Evolutionary conservation across 2,329 filamentous ascomycete genomes (phyloP).

Genomic region (Claviceps sp.): DNA sequence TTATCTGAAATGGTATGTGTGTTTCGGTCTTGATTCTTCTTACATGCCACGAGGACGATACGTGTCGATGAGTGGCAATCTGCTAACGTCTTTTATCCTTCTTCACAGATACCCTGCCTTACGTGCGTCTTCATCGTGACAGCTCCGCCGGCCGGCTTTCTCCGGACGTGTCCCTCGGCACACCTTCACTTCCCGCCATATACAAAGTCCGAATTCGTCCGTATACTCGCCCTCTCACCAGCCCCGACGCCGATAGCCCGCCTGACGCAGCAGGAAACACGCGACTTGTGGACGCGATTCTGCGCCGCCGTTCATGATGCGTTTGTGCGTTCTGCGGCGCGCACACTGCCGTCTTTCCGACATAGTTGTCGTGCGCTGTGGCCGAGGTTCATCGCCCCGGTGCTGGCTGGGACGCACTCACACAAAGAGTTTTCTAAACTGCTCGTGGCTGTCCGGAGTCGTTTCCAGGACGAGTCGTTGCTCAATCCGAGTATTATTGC

Average conservation of each 20-base stretch:
- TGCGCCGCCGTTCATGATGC: conserved; percentile 77
- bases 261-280: conserved; percentile 40
- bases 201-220: conserved; percentile 62
- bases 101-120: conserved; percentile 57
- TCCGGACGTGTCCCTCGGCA: conserved; percentile 57
- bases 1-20: conserved; percentile 64
- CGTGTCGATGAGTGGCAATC: too few relatives aligned
- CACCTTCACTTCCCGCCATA: conserved; percentile 79
- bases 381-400: conserved; percentile 70
- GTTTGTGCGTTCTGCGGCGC: conserved; percentile 63
- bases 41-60: too few relatives aligned
- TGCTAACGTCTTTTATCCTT: too few relatives aligned
- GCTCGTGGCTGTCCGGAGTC: conserved; percentile 53
- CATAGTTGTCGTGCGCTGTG: conserved; percentile 63
- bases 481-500: conserved; percentile 51
- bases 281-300: conserved; percentile 69
- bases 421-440: conserved; percentile 76
- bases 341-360: conserved; percentile 62
- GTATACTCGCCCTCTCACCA: conserved; percentile 52
- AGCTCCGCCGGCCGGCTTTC: conserved; percentile 52
- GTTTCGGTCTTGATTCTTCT: not conserved
- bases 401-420: conserved; percentile 58
- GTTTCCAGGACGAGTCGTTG: conserved; percentile 61
- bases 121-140: conserved; percentile 67
- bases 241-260: conserved; percentile 29